A percentile compares a stretch with the other conserved stretches of the same genome.
phyloP scores from a whole-genome alignment of 2,329 filamentous ascomycete species.

The Hymenoscyphus infarciens region DNA sequence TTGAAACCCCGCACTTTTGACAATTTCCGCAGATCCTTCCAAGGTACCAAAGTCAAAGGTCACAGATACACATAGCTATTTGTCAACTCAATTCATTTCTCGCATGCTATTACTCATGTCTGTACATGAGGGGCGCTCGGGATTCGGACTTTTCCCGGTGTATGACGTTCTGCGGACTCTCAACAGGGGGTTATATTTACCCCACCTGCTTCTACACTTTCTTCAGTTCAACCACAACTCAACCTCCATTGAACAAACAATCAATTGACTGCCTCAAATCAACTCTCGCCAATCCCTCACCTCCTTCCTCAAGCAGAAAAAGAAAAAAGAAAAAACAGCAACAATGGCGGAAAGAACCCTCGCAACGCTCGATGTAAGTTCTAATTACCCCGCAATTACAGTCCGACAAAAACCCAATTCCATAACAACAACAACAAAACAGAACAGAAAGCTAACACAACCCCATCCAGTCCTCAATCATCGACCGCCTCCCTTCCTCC shows the following conservation, averaged over 20 bases:
- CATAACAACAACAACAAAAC: neutral
- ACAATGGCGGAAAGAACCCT: conserved; percentile 8
- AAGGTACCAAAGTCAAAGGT: too few species aligned
- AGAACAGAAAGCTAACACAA: neutral
- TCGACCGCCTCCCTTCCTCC: conserved; percentile 65
- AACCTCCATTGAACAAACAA: neutral
- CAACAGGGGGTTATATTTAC: neutral
- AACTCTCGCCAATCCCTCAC: neutral
- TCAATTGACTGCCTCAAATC: neutral
- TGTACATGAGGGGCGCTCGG: too few species aligned
- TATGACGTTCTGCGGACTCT: neutral
- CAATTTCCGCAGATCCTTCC: too few species aligned
- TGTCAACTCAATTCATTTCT: too few species aligned
- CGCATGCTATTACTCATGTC: too few species aligned
- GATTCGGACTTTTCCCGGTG: too few species aligned
- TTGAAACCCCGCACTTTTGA: too few species aligned
- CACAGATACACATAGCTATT: too few species aligned
- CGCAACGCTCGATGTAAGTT: conserved; percentile 11
- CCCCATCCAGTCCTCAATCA: conserved; percentile 54
- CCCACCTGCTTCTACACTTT: neutral
- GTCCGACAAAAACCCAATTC: neutral
- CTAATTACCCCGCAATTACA: neutral
- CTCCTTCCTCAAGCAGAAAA: neutral
- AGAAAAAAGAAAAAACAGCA: neutral
- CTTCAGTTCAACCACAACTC: neutral